Base-by-base conservation (phyloP, 1,139 yeast genomes). In the Hemisphaericaspora lyxosophila region DNA sequence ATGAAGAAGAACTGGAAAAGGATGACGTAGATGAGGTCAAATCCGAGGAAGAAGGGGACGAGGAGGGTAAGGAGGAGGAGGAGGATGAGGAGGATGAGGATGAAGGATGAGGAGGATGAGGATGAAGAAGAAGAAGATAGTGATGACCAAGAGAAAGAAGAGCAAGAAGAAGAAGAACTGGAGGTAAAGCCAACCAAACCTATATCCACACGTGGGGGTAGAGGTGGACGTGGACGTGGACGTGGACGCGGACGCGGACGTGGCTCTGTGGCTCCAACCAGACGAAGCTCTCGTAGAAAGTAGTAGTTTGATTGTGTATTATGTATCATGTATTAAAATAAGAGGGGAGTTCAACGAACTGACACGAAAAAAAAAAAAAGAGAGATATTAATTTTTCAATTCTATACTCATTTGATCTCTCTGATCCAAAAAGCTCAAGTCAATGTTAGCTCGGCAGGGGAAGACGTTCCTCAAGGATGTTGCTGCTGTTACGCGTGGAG, bases 201-300 rank as follows among this genome's bases (percentile, higher is more conserved):
- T 17, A 16, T 49, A n/a, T n/a, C n/a, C n/a, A n/a, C n/a, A n/a
- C n/a, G n/a, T n/a, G n/a, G n/a, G n/a, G n/a, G n/a, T n/a, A n/a
- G n/a, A n/a, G n/a, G 11, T 20, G 11, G 23, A 20, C 11, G 23
- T 3, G 11, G 23, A 20, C 11, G 23, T 11, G 11, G 23, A 4
- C 23, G 23, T 20, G 30, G 30, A 11, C 16, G 28, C 9, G 12
- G 15, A 26, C 19, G 30, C 16, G 30, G 30, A 3, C 30, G 30
- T 27, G 30, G 30, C 4, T 27, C 30, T 16, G 11, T 11, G 4
- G 16, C 47, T 7, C 60, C 61, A 4, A 39, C 55, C 4, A 50
- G 66, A 43, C 50, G 66, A 43, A 58, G 64, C 33, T 44, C 59
- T 16, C 43, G 66, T 34, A 58, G 50, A 42, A 59, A 50, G 47